Conservation (phyloP, 441 rosid genomes). For the Metrosideros polymorpha region DNA sequence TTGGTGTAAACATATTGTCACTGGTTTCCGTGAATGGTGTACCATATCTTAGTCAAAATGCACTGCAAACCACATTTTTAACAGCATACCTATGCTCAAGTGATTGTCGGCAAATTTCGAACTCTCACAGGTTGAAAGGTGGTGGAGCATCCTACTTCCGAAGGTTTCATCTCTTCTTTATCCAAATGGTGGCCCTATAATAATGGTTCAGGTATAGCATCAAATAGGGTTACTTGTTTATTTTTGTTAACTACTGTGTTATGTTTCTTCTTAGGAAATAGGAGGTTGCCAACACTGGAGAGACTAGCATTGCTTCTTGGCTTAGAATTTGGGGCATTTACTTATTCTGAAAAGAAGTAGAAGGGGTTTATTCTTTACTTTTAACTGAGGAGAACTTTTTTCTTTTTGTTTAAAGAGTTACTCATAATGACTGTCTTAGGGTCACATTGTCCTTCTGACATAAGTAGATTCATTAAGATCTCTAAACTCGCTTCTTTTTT, state of each 20-base stretch:
- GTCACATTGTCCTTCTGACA: neutral
- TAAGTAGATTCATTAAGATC: neutral
- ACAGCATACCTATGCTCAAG: neutral
- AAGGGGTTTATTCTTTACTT: neutral
- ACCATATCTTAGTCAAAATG: neutral
- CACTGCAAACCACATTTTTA: neutral
- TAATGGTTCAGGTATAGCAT: constrained; percentile 80
- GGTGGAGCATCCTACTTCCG: constrained; percentile 82
- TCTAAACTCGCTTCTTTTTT: neutral
- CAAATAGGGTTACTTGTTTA: neutral
- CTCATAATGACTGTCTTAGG: neutral
- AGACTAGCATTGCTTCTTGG: neutral
- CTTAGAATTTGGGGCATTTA: neutral
- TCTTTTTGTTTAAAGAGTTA: neutral
- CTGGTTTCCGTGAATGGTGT: neutral
- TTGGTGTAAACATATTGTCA: neutral
- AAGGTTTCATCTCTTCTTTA: constrained; percentile 66
- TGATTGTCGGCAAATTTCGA: neutral
- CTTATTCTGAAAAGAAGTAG: neutral
- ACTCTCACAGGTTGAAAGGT: constrained; percentile 58
- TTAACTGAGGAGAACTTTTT: neutral
- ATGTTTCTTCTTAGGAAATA: neutral
- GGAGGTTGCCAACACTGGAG: neutral
- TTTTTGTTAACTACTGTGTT: neutral
- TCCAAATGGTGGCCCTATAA: constrained; percentile 77